Evolutionary conservation across 2,329 filamentous ascomycete genomes (phyloP), one percentile per base, ranked within the genome.

Genomic region (Rhinocladiella similis): DNA sequence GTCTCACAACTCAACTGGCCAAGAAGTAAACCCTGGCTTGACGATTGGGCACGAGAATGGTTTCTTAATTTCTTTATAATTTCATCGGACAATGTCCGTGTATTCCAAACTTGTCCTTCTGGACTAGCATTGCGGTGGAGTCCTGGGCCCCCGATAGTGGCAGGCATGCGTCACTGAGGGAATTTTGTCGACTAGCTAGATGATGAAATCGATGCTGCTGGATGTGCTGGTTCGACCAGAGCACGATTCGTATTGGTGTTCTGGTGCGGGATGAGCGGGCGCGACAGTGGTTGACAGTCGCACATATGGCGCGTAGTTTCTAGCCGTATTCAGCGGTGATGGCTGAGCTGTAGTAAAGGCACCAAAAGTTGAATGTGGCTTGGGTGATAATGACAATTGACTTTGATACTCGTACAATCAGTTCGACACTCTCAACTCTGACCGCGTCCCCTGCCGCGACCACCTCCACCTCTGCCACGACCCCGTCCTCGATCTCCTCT

Each of bases 391-490:
- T 41, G 38, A 41, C 38, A 41, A 41, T 41, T n/a, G 38, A 41
- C 38, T 41, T 41, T 41, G 38, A 43, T 29, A 25, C 38, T 41
- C 18, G 38, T 41, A 41, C 14, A 19, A 19, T 41, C n/a, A 18
- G 29, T 33, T 33, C 29, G 25, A 33, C 25, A 27, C 7, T 3
- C 25, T 52, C 47, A 59, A 59, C 61, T 53, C 18, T 59, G 54
- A 5, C 73, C 73, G 55, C 74, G 68, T 38, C 73, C 75, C 64
- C 74, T 69, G 36, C 75, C 75, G 38, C 77, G 72, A 38, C 75
- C 73, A 50, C 73, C 72, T 53, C 74, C 74, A 33, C 75, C 71
- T 57, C 75, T 71, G 49, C 73, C 72, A 38, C 56, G 51, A 20
- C 64, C 65, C 53, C 65, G 55, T 47, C 73, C 69, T 50, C 74